Conservation (phyloP, 1,139 yeast species). For the Petasospora fabianii region DNA sequence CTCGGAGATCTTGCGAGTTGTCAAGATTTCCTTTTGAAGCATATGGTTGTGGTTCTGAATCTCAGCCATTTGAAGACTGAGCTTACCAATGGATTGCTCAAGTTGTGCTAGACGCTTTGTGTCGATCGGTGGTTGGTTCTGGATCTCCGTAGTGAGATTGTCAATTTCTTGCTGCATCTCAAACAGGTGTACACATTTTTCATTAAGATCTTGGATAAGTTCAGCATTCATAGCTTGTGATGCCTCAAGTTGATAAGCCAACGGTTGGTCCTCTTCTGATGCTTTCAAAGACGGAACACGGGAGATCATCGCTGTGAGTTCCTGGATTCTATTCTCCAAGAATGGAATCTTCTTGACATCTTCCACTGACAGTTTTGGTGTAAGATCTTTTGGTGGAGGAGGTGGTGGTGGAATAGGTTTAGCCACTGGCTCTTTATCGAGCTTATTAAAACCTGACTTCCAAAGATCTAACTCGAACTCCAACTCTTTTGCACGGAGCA, state of each 20-base stretch:
- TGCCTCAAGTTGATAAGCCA: slow-evolving; percentile 23
- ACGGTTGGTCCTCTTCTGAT: slow-evolving; percentile 4
- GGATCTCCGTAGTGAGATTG: slow-evolving; percentile 29
- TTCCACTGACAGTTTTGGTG: slow-evolving; percentile 1
- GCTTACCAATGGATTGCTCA: slow-evolving; percentile 44
- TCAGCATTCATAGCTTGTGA: slow-evolving; percentile 31
- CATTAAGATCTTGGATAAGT: slow-evolving; percentile 39
- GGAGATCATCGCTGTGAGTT: slow-evolving; percentile 15
- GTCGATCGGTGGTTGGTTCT: slow-evolving; percentile 7
- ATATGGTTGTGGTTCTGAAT: slow-evolving; percentile 38
- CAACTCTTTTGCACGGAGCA: slow-evolving; percentile 42
- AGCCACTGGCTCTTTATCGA: slow-evolving; percentile 1
- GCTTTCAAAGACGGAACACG: slow-evolving; percentile 11
- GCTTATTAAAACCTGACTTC: slow-evolving; percentile 39
- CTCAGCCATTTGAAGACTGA: slow-evolving; percentile 42
- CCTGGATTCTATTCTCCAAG: slow-evolving; percentile 17
- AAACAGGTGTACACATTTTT: slow-evolving; percentile 38
- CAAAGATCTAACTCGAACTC: slow-evolving; percentile 48
- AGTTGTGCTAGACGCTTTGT: slow-evolving; percentile 33
- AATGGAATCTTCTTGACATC: slow-evolving; percentile 8
- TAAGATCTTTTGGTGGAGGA: slow-evolving; percentile 6
- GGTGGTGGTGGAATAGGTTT: slow-evolving; percentile 3
- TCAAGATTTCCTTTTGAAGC: slow-evolving; percentile 43
- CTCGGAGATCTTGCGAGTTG: slow-evolving; percentile 57
- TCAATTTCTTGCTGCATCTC: slow-evolving; percentile 42